phyloP scores from a whole-genome alignment of 306 rosid genomes.

The Trifolium fragiferum region DNA sequence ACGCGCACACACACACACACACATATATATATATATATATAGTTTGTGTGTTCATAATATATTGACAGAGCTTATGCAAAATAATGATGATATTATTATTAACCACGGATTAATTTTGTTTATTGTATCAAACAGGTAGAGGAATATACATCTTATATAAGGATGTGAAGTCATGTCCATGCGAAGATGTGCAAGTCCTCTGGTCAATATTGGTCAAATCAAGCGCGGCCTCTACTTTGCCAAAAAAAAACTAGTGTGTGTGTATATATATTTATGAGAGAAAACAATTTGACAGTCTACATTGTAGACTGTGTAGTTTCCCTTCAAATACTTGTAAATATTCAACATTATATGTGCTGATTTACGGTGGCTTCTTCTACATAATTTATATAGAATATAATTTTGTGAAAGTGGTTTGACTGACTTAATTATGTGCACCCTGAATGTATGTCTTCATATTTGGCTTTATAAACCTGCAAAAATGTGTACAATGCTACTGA shows the following conservation, averaged over 20 bases:
- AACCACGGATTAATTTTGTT: background rate
- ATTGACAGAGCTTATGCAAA: too few relatives aligned
- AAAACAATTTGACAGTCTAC: too few relatives aligned
- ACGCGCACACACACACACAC: too few relatives aligned
- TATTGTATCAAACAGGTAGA: slow-evolving; percentile 47
- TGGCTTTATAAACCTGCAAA: too few relatives aligned
- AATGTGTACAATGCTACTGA: too few relatives aligned
- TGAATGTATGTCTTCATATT: too few relatives aligned
- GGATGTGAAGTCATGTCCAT: slow-evolving; percentile 77
- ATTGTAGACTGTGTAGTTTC: background rate
- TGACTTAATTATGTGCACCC: too few relatives aligned
- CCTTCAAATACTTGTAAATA: slow-evolving; percentile 19
- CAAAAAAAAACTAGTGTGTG: background rate
- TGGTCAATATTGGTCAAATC: slow-evolving; percentile 81
- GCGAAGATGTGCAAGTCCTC: slow-evolving; percentile 78
- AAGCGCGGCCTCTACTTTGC: slow-evolving; percentile 42
- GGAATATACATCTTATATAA: slow-evolving; percentile 72
- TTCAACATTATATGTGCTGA: background rate
- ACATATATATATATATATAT: too few relatives aligned
- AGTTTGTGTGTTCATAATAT: too few relatives aligned
- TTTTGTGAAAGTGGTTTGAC: background rate
- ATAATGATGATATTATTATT: background rate
- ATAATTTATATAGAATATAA: background rate
- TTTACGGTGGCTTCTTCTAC: background rate
- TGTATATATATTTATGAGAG: too few relatives aligned